Base-by-base conservation (phyloP, 441 rosid species). In the Erodium moschatum region DNA sequence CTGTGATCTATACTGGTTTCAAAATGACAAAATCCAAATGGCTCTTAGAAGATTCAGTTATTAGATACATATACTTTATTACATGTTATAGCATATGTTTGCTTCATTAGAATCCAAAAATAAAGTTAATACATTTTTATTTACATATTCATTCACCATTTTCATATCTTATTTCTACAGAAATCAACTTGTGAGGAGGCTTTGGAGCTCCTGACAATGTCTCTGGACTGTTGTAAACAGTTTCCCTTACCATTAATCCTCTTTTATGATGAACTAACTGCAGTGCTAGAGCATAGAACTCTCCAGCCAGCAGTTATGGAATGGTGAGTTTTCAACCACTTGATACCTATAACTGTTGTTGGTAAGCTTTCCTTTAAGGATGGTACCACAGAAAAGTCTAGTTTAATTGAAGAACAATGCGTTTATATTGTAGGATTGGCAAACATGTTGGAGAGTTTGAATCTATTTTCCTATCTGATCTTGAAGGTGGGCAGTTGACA, bases 401-500 rank as follows among this genome's bases (percentile, higher is more conserved):
- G 44, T 27, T 74, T 64, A 63, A 64, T 50, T 8, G 69, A 12
- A 6, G 56, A 71, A 72, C 68, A 48, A 75, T 78, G 42, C 64
- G 42, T 73, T 63, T 61, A 67, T 75, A 68, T 71, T 69, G 69
- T 75, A 91, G 97, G 97, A 81, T 85, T 68, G 86, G 85, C 69
- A 86, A 85, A 80, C 89, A 87, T 76, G 77, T 81, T 48, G 96
- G 92, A 71, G 94, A 91, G 44, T 87, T 91, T 79, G 97, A 91
- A 74, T 89, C 89, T 27, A 72, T 73, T 31, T 91, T 82, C 77
- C 81, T 89, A 33, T 84, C 88, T 38, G 97, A 91, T 81, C 86
- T 89, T 72, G 87, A 85, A 66, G 77, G 81, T 24, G 97, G 91
- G 58, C 81, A 80, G 67, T 63, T 86, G 74, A 75, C 77, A 70